phyloP scores from a whole-genome alignment of 1,284 basidiomycete genomes.

The Sanghuangporus sanghuang region DNA sequence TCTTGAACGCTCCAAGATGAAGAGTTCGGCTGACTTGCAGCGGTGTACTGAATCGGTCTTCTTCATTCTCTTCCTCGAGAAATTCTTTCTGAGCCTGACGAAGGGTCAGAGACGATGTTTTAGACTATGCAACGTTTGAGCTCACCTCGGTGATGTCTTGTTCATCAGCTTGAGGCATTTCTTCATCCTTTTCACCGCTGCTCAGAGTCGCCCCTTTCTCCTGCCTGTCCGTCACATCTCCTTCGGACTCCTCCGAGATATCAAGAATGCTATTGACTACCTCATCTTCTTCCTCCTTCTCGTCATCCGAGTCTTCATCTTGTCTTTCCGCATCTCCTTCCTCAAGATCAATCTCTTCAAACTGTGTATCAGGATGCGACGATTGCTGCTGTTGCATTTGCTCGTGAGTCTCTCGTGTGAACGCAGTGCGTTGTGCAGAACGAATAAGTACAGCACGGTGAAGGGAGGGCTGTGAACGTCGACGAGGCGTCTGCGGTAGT shows the following conservation, averaged over 20 bases:
- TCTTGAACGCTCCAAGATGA: constrained; percentile 44
- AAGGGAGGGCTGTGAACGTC: constrained; percentile 40
- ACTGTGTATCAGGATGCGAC: constrained; percentile 21
- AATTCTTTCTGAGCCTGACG: background rate
- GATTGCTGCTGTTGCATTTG: constrained; percentile 27
- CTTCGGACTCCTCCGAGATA: constrained; percentile 14
- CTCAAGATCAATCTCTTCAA: constrained; percentile 25
- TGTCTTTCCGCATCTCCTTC: constrained; percentile 24
- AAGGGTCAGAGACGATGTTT: background rate
- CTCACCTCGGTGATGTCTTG: constrained; percentile 15
- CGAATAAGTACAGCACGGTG: constrained; percentile 67
- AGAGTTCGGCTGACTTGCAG: constrained; percentile 13
- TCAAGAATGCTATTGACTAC: constrained; percentile 28
- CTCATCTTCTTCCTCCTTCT: constrained; percentile 27
- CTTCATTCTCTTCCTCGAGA: constrained; percentile 9
- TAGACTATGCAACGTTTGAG: background rate
- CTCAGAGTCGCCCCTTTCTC: background rate
- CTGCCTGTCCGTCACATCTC: constrained; percentile 5
- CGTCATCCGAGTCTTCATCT: constrained; percentile 27
- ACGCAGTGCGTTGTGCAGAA: constrained; percentile 54
- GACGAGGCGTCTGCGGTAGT: constrained; percentile 34
- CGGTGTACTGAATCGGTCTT: constrained; percentile 13
- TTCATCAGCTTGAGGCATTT: constrained; percentile 14
- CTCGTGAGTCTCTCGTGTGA: constrained; percentile 32
- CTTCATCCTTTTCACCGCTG: constrained; percentile 16